phyloP scores from a whole-genome alignment of 1,284 basidiomycete genomes.

The Leccinum griseonigrum region DNA sequence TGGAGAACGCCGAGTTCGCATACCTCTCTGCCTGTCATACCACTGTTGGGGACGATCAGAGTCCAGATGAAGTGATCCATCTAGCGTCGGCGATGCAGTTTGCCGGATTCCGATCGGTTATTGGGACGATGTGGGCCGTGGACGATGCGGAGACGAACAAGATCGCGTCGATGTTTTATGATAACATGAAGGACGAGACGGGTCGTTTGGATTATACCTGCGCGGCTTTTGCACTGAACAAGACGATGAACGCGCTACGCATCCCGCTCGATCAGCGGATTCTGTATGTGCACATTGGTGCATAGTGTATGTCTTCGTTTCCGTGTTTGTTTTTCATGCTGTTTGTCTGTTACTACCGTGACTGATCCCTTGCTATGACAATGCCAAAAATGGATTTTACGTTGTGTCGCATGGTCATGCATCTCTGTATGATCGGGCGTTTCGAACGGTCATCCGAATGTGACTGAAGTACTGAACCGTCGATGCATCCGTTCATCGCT shows the following conservation, averaged over 20 bases:
- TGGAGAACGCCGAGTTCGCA: background rate
- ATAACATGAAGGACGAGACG: background rate
- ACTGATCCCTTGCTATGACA: no score
- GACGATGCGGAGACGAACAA: background rate
- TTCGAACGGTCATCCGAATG: no score
- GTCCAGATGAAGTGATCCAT: background rate
- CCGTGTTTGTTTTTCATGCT: no score
- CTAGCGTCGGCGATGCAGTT: background rate
- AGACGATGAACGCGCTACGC: background rate
- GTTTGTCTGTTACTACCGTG: background rate
- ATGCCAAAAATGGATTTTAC: no score
- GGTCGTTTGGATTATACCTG: background rate
- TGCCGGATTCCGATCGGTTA: background rate
- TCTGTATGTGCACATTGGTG: background rate
- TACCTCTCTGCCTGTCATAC: background rate
- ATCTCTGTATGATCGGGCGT: no score
- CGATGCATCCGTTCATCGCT: no score
- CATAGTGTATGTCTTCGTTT: background rate
- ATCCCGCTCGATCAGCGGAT: background rate
- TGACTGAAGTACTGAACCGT: no score
- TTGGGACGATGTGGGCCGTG: background rate
- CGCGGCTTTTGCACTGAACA: background rate
- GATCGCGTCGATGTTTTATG: background rate
- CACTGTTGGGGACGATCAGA: background rate
- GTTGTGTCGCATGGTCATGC: no score